Evolutionary conservation across 2,329 filamentous ascomycete species (phyloP), one percentile per base, ranked within the genome.

Genomic region (Dothideomycetidae sp.): DNA sequence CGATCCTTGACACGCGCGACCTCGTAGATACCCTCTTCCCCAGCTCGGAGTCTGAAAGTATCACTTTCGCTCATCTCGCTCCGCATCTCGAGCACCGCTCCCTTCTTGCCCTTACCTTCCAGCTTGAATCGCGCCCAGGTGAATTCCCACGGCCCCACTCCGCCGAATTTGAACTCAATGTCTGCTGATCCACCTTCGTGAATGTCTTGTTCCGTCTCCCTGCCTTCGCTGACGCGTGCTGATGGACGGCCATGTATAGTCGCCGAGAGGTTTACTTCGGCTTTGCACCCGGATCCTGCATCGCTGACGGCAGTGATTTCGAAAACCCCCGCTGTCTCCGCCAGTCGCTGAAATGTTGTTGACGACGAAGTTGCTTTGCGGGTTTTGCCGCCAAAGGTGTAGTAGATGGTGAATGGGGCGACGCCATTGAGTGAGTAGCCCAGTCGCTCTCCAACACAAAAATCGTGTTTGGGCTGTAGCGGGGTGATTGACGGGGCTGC

Each of bases 21-120:
- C 62, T 98, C 90, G 54, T 98, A 98, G 47, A 85, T 93, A 34
- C 90, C 90, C 66, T 96, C 90, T 54, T 93, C 82, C 48, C 79
- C 85, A 16, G 86, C 85, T 50, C 77, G 77, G 49, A 96, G 73
- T 16, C 75, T 73, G 68, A 93, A 86, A 51, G 65, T 77, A 56
- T 83, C 72, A 51, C 92, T 83, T 44, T 86, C 73, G 33, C 81
- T 88, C 12, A 81, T 68, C 49, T 94, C 86, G 47, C 90, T 85
- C 48, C 82, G 75, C 46, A 92, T 94, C 62, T 98, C 92, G 12
- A 98, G 68, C 21, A 98, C 73, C 50, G 77, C 70, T 26, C 78
- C 75, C 53, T 76, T 81, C 57, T 84, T 81, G 1, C 80, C 79
- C 62, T 78, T 84, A 42, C 63, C 60, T n/a, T 76, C 77, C 54